Evolutionary conservation across 164 flowering plant species (phyloP), one percentile per base, ranked within the genome.

Genomic region (Kingdonia uniflora): DNA sequence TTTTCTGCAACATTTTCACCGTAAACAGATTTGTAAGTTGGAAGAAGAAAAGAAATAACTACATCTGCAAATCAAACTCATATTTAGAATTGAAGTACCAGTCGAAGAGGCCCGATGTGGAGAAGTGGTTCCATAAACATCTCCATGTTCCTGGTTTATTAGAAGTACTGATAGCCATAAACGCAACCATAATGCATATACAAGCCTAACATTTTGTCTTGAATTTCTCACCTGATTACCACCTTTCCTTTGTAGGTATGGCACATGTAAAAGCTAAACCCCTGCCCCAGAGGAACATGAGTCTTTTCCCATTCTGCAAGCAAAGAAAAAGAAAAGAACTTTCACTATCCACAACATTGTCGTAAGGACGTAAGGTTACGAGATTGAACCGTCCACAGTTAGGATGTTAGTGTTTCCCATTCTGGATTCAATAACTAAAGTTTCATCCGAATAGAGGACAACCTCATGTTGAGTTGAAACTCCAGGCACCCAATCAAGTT

Each of bases 201-300:
- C n/a, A n/a, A n/a, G n/a, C n/a, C n/a, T n/a, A n/a, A n/a, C n/a
- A n/a, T n/a, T n/a, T n/a, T n/a, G n/a, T n/a, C n/a, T n/a, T n/a
- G n/a, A n/a, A n/a, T 51, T 10, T 23, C 60, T 66, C 61, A 79
- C 87, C 70, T 77, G 57, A 80, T 74, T 14, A 75, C 11, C 39
- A 75, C 64, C 62, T 63, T 80, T 15, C 94, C 88, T 6, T 73
- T 63, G 70, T 80, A 82, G 22, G 46, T 13, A 35, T 85, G 94
- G 54, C 68, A 65, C 25, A 54, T 65, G 39, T 82, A 57, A 66
- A 82, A 66, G 68, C 84, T 76, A 65, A 72, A 68, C 12, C 84
- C 94, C 33, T 72, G 71, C 10, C 86, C 84, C 20, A 85, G 47
- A 26, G 79, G 78, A 21, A 68, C 33, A 44, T 57, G 63, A 14